Evolutionary conservation across 2,329 filamentous ascomycete genomes (phyloP).

Genomic region (Gliomastix tumulicola): DNA sequence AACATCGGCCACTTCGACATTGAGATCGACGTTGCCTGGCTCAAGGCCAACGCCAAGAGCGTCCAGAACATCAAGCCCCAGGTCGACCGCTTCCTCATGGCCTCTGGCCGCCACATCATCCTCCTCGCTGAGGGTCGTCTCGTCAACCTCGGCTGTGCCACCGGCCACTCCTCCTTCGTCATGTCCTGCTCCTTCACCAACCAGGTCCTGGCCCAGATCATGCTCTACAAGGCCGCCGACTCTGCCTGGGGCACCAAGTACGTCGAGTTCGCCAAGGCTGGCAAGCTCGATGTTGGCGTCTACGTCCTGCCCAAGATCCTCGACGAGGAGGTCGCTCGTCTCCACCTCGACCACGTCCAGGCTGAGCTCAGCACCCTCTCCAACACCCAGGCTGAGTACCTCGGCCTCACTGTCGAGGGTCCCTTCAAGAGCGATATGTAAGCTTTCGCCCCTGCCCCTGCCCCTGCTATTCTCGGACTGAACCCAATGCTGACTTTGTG

Average conservation of each 20-base stretch:
- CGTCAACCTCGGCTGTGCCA: slow-evolving; percentile 98
- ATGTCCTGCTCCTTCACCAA: slow-evolving; percentile 99
- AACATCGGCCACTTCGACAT: slow-evolving; percentile 99
- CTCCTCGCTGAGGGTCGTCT: slow-evolving; percentile 97
- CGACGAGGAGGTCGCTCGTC: slow-evolving; percentile 94
- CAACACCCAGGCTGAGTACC: slow-evolving; percentile 86
- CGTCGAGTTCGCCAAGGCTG: slow-evolving; percentile 87
- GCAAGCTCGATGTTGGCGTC: slow-evolving; percentile 86
- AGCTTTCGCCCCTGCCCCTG: slow-evolving; percentile 17
- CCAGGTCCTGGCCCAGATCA: slow-evolving; percentile 99
- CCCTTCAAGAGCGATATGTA: slow-evolving; percentile 96
- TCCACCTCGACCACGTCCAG: slow-evolving; percentile 91
- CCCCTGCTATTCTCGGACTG: background rate
- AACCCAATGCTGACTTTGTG: slow-evolving; percentile 10
- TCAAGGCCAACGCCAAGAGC: slow-evolving; percentile 92
- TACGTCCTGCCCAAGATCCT: slow-evolving; percentile 96
- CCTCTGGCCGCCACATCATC: slow-evolving; percentile 93
- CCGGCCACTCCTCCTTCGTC: slow-evolving; percentile 98
- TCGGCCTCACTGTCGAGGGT: slow-evolving; percentile 76
- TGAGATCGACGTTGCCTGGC: slow-evolving; percentile 99
- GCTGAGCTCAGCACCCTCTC: slow-evolving; percentile 86
- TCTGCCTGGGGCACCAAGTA: slow-evolving; percentile 87
- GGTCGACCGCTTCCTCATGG: slow-evolving; percentile 96
- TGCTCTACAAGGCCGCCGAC: slow-evolving; percentile 91
- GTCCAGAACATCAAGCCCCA: slow-evolving; percentile 99